Evolutionary conservation across 163 green algal genomes (phyloP), one percentile per base, ranked within the genome.

Genomic region (Coccomyxa subellipsoidea): DNA sequence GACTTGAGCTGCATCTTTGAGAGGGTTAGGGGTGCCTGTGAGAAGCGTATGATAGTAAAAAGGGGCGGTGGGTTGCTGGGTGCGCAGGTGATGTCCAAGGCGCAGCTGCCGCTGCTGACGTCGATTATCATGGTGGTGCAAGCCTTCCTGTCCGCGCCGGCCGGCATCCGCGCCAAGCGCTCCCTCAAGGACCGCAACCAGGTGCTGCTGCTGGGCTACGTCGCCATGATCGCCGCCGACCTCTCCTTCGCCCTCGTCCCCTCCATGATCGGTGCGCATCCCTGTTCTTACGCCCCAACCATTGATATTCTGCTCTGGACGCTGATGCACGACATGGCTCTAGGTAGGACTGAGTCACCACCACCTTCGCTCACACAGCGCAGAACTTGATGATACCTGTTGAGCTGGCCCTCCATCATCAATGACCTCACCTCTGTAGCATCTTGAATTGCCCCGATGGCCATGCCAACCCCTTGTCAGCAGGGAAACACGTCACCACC

Each of bases 221-320:
- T 81, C 5, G 84, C 88, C 71, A 94, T 98, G 85, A 90, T 96
- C 31, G 86, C 66, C 15, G 93, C 91, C 21, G 90, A 96, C 86
- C 77, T 85, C 4, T 85, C 75, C 53, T 94, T 92, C 77, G 87
- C 87, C 2, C 82, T 88, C 23, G 53, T 89, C 4, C 81, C 81
- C 69, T 59, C 59, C 32, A 40, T 80, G 9, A 7, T 47, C 40
- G 82, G 82, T 78, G 29, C 31, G 71, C 9, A 4, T n/a, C n/a
- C n/a, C n/a, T n/a, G n/a, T n/a, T n/a, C 69, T 10, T 47, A 40
- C 34, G 12, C 2, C 70, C 66, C 27, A 36, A 73, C 66, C 18
- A 12, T 12, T 66, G 47, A 66, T 18, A 29, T 12, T 12, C 12
- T 66, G 47, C 18, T 12, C 47, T 66, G 18, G 47, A 66, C 47